Conservation (phyloP, 1,284 basidiomycete species). For the Athelia sp. region DNA sequence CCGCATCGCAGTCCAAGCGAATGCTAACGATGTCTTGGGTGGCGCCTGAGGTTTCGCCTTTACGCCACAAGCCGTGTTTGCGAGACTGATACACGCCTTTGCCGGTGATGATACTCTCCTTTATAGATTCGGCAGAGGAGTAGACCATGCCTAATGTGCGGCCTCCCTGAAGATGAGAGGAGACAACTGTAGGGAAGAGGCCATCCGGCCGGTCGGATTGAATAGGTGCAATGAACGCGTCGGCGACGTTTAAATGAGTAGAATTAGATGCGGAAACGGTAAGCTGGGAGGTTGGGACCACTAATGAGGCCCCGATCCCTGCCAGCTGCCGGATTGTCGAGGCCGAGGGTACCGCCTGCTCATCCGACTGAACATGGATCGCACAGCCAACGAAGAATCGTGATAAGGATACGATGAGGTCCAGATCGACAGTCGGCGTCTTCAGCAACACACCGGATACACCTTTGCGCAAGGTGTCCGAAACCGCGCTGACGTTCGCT, state of each 20-base stretch:
- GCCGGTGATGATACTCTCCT: slow-evolving; percentile 83
- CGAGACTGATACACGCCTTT: slow-evolving; percentile 96
- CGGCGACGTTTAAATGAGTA: slow-evolving; percentile 70
- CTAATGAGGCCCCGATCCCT: slow-evolving; percentile 59
- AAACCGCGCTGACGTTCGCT: slow-evolving; percentile 67
- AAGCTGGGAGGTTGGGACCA: slow-evolving; percentile 72
- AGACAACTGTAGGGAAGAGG: slow-evolving; percentile 89
- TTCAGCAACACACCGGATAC: slow-evolving; percentile 79
- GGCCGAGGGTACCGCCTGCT: slow-evolving; percentile 39
- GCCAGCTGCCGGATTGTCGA: slow-evolving; percentile 54
- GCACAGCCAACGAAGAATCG: slow-evolving; percentile 65
- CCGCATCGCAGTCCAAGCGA: slow-evolving; percentile 88
- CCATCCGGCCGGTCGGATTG: slow-evolving; percentile 89
- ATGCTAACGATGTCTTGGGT: slow-evolving; percentile 87
- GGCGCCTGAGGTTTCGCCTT: slow-evolving; percentile 94
- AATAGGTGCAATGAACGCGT: slow-evolving; percentile 82
- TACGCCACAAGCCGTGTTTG: slow-evolving; percentile 95
- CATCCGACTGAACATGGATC: slow-evolving; percentile 58
- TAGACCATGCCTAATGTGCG: slow-evolving; percentile 92
- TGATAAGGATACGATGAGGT: slow-evolving; percentile 69
- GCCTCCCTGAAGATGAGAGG: slow-evolving; percentile 67
- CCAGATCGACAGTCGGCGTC: slow-evolving; percentile 57
- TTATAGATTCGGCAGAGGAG: slow-evolving; percentile 87
- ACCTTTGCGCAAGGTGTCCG: slow-evolving; percentile 63
- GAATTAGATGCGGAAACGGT: slow-evolving; percentile 51